Percentiles rank a stretch among this genome's conserved stretches.
These are phyloP conservation scores for Hyaloscypha finlandica DNA, from an alignment of 495 filamentous ascomycete genomes.

Conservation along the genomic window DNA sequence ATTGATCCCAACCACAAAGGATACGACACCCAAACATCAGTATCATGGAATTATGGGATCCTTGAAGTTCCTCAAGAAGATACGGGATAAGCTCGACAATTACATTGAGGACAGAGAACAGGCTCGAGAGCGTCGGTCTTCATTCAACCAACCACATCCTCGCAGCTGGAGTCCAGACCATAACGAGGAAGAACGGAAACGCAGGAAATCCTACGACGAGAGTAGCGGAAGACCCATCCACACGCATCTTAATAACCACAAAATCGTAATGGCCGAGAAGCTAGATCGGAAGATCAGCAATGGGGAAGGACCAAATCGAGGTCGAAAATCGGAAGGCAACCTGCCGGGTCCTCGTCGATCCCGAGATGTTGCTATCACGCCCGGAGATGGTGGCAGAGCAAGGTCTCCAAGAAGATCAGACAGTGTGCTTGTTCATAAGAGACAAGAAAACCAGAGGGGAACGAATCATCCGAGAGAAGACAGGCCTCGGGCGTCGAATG, in stretches of 20 bases:
- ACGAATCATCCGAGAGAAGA: background rate
- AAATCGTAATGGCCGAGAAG: background rate
- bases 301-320: too few species aligned
- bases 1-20: background rate
- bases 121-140: background rate
- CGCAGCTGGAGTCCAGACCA: background rate
- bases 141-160: background rate
- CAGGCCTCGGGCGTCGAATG: background rate
- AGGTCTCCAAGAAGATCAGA: background rate
- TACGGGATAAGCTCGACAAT: background rate
- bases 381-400: background rate
- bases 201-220: background rate
- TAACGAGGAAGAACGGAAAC: background rate
- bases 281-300: background rate
- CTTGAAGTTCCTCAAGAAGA: background rate
- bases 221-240: background rate
- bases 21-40: background rate
- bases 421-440: background rate
- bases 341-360: background rate
- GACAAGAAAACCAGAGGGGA: background rate
- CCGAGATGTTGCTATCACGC: background rate
- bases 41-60: background rate
- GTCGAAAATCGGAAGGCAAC: background rate
- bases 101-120: background rate
- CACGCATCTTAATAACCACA: background rate